Evolutionary conservation across 2,329 filamentous ascomycete species (phyloP).

Genomic region (Thelonectria discophora): DNA sequence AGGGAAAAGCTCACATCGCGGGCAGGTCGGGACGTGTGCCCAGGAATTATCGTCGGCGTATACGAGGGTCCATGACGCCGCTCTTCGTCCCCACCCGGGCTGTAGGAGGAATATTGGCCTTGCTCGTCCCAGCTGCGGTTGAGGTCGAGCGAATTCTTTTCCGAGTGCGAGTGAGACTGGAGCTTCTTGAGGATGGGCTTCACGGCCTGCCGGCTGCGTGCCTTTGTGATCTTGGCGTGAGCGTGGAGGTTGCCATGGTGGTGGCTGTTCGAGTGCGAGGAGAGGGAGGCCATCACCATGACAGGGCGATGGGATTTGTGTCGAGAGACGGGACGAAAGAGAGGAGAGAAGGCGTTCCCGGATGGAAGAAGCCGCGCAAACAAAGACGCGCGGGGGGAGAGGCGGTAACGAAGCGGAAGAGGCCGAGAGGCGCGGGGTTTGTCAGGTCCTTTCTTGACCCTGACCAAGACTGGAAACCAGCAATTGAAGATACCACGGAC

Average conservation of each 20-base stretch:
- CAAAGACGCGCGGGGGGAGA: conserved; percentile 1
- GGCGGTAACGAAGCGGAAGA: conserved; percentile 3
- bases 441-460: conserved; percentile 17
- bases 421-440: conserved; percentile 29
- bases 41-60: conserved; percentile 35
- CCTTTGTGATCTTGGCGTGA: conserved; percentile 52
- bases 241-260: conserved; percentile 36
- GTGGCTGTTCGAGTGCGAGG: conserved; percentile 35
- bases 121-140: conserved; percentile 69
- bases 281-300: conserved; percentile 41
- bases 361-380: background rate
- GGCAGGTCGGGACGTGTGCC: conserved; percentile 27
- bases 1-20: conserved; percentile 60
- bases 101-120: conserved; percentile 45
- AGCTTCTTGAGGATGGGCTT: conserved; percentile 72
- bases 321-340: background rate
- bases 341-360: background rate
- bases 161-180: conserved; percentile 60
- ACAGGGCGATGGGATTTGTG: conserved; percentile 19
- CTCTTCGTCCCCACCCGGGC: conserved; percentile 41
- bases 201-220: conserved; percentile 58
- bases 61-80: conserved; percentile 28
- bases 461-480: conserved; percentile 39
- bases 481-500: conserved; percentile 37
- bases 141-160: conserved; percentile 70